Evolutionary conservation across 2,329 filamentous ascomycete genomes (phyloP).

Genomic region (Neofusicoccum kwambonambiense): DNA sequence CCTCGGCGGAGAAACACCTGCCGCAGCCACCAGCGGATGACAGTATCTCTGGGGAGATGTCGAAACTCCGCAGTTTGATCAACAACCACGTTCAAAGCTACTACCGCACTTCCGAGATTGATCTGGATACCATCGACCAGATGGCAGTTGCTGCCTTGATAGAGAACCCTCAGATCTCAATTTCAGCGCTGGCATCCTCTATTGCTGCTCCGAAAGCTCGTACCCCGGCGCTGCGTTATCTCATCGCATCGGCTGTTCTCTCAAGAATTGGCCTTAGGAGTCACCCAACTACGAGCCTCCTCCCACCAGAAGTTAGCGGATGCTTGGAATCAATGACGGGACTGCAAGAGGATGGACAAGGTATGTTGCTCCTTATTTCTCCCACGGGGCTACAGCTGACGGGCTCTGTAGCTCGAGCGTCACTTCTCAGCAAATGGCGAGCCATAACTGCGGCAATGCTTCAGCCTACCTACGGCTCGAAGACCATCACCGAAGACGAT

Average conservation of each 20-base stretch:
- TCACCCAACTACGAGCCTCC: conserved; percentile 24
- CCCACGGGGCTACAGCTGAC: not conserved
- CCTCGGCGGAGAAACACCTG: conserved; percentile 20
- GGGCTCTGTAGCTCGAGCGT: conserved; percentile 21
- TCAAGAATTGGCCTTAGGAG: conserved; percentile 25
- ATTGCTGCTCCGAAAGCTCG: conserved; percentile 29
- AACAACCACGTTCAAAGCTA: conserved; percentile 40
- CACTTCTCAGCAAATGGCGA: conserved; percentile 32
- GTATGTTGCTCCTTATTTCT: not conserved
- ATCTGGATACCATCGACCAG: conserved; percentile 25
- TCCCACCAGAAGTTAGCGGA: conserved; percentile 27
- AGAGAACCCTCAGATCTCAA: conserved; percentile 22
- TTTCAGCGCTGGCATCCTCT: conserved; percentile 27
- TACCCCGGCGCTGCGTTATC: conserved; percentile 31
- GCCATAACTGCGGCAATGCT: conserved; percentile 31
- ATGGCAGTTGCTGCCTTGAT: conserved; percentile 28
- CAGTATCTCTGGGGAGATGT: conserved; percentile 31
- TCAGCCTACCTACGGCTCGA: conserved; percentile 27
- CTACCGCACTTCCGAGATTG: conserved; percentile 29
- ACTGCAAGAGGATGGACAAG: not conserved
- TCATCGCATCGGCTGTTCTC: conserved; percentile 32
- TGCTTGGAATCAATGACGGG: conserved; percentile 25
- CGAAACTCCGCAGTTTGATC: conserved; percentile 33
- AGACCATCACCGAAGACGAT: conserved; percentile 28
- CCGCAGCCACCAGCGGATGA: conserved; percentile 36